A percentile compares a stretch with the other conserved stretches of the same genome.
Evolutionary conservation across 192 early-diverging fungal genomes (phyloP).

Genomic region (Spinellus fusiger): DNA sequence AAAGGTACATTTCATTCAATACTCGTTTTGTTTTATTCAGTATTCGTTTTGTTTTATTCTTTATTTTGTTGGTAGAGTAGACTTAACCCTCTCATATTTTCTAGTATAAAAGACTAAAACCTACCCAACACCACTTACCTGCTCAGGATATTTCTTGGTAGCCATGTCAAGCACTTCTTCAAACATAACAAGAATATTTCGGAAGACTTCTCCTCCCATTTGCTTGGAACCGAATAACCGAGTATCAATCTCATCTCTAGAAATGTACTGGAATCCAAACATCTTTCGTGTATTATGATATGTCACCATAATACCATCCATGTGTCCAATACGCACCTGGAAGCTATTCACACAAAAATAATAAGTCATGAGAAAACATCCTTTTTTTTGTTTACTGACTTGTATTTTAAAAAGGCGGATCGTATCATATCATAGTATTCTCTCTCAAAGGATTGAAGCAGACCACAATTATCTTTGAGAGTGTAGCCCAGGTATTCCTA

Average conservation of each 20-base stretch:
- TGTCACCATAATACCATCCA: constrained; percentile 92
- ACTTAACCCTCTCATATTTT: too few species aligned
- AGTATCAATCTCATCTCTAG: constrained; percentile 76
- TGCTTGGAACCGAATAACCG: constrained; percentile 63
- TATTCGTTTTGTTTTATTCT: not conserved
- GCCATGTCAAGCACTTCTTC: constrained; percentile 57
- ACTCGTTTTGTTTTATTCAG: not conserved
- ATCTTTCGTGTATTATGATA: constrained; percentile 88
- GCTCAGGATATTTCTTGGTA: constrained; percentile 50
- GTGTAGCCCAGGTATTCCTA: constrained; percentile 61
- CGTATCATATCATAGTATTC: constrained; percentile 94
- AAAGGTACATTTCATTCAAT: not conserved
- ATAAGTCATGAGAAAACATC: not conserved
- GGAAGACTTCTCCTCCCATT: constrained; percentile 71
- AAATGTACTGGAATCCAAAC: constrained; percentile 94
- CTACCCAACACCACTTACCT: constrained; percentile 13
- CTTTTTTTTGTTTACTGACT: not conserved
- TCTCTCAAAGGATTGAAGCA: constrained; percentile 80
- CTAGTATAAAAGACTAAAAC: not conserved
- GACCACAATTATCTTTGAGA: constrained; percentile 58
- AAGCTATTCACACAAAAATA: constrained; percentile 60
- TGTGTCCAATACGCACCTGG: constrained; percentile 88
- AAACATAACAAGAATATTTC: constrained; percentile 53
- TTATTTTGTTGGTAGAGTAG: not conserved
- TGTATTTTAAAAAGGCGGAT: constrained; percentile 84